Evolutionary conservation across 2,329 filamentous ascomycete genomes (phyloP), one percentile per base, ranked within the genome.

Genomic region (Exophiala mesophila): DNA sequence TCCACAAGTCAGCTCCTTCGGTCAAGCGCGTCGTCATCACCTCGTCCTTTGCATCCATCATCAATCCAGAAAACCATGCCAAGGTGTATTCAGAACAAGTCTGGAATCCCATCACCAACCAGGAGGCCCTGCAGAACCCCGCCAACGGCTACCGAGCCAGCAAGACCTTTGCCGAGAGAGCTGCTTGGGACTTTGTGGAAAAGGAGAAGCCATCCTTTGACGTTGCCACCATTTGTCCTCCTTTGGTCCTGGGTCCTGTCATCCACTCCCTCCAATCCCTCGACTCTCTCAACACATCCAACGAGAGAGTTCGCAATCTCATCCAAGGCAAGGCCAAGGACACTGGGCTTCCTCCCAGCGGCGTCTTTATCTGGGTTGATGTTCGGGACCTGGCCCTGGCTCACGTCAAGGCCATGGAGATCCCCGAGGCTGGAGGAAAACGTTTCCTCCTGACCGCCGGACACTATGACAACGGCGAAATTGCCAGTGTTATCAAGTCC

Each of bases 11-110:
- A 45, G 77, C 77, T 2, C 77, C 77, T 51, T 76, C 59, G 58
- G 84, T 92, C 34, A 85, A 82, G 66, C 75, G 80, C 47, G 83
- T 94, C 12, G 80, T 80, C 32, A 73, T 84, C 48, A 83, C 80
- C 1, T 82, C 78, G 2, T 83, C 78, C 2, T 83, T 83, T 54
- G 80, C 80, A 12, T 69, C 79, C 0, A 80, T 84, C 12, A 55
- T 82, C 35, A 68, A 82, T 51, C 48, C 65, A 0, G 55, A 59
- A n/a, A 46, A 62, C 19, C 63, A 59, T 24, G 50, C 50, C 10
- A 57, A 58, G 39, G 16, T 20, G 1, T 67, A 63, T 42, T 59
- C 55, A 23, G 60, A 68, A 51, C 53, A 59, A 19, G 52, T 55
- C 16, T 70, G 66, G 66, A 68, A 68, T 45, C 65, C 65, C 2